Percentiles rank a stretch among this genome's conserved stretches.
phyloP scores from a whole-genome alignment of 805 yeast species.

The Blastobotrys terrestris region DNA sequence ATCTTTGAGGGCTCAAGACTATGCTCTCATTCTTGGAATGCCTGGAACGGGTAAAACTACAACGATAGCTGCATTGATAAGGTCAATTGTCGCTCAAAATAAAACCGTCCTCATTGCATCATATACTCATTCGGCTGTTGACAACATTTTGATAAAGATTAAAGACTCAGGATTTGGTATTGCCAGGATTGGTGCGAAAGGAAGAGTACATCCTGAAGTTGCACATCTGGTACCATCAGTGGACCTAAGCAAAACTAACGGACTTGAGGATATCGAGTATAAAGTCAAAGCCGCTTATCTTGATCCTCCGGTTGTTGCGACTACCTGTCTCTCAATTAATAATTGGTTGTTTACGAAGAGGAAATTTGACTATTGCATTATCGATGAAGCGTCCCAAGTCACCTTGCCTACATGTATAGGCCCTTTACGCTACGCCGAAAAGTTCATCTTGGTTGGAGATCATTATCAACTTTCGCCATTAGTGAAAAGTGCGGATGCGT shows the following conservation, averaged over 20 bases:
- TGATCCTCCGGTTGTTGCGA: constrained; percentile 70
- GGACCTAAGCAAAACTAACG: constrained; percentile 36
- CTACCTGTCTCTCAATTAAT: constrained; percentile 75
- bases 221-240: constrained; percentile 42
- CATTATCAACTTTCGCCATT: constrained; percentile 91
- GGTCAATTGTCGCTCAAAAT: constrained; percentile 49
- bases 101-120: constrained; percentile 74
- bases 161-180: constrained; percentile 40
- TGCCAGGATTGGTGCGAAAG: constrained; percentile 59
- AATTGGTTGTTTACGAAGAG: constrained; percentile 54
- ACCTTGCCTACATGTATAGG: constrained; percentile 89
- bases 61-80: constrained; percentile 70
- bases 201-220: constrained; percentile 55
- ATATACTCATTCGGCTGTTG: constrained; percentile 94
- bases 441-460: constrained; percentile 92
- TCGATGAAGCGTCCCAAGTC: constrained; percentile 96
- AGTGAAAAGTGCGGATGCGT: constrained; percentile 63
- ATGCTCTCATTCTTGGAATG: constrained; percentile 85
- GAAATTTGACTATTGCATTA: constrained; percentile 83
- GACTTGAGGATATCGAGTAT: constrained; percentile 35
- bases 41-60: constrained; percentile 98
- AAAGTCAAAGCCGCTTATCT: constrained; percentile 30
- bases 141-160: constrained; percentile 79
- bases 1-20: constrained; percentile 63
- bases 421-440: constrained; percentile 70